Evolutionary conservation across 2,329 filamentous ascomycete genomes (phyloP), one percentile per base, ranked within the genome.

Genomic region (Hysterium pulicare): DNA sequence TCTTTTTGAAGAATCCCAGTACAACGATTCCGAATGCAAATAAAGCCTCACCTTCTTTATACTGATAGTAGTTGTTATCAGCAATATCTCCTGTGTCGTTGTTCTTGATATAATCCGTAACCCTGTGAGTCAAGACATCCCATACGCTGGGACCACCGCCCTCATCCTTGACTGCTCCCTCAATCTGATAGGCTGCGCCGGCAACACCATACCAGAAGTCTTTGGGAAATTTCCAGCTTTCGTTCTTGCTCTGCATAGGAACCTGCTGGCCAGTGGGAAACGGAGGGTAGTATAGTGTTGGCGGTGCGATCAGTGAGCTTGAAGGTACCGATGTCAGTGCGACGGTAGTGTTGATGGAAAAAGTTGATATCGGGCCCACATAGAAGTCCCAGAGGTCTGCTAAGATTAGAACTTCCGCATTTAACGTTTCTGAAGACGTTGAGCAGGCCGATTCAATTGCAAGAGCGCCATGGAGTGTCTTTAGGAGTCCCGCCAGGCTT

Each of bases 241-340:
- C 65, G 16, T 66, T 62, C n/a, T n/a, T n/a, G n/a, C n/a, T n/a
- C n/a, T n/a, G n/a, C n/a, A n/a, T n/a, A n/a, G n/a, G n/a, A n/a
- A n/a, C n/a, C n/a, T n/a, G n/a, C n/a, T n/a, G n/a, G n/a, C n/a
- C n/a, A n/a, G n/a, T n/a, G n/a, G n/a, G n/a, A n/a, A n/a, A n/a
- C 33, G 74, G 70, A 0, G 65, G 67, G 42, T 77, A 75, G 45
- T 76, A 77, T 37, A 76, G 71, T 1, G 65, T 56, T 0, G 79
- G 78, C 0, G 79, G 79, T 0, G 79, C 66, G 5, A 81, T 63
- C 1, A 83, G 67, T 43, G 82, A 76, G 40, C 64, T 73, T 1
- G 68, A 76, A 0, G 78, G 74, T 1, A 83, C 60, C 0, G 78
- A 70, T 0, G 77, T 82, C 0, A 79, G 76, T 3, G 64, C 68